phyloP scores from a whole-genome alignment of 164 flowering plant species.

The Paratinospora sagittata region DNA sequence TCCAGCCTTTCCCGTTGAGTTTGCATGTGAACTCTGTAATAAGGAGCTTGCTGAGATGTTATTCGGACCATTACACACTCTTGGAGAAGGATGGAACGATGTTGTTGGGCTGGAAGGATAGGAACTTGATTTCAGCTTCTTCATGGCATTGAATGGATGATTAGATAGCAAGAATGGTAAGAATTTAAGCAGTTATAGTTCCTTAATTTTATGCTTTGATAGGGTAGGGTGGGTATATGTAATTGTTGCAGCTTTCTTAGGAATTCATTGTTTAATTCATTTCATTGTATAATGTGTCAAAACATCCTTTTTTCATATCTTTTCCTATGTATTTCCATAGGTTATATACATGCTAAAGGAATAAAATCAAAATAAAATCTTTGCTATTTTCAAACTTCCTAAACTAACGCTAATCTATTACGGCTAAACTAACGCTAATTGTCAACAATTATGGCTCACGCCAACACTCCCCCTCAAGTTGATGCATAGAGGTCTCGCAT shows the following conservation, averaged over 20 bases:
- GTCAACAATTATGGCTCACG: too few relatives aligned
- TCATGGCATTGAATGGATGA: constrained; percentile 57
- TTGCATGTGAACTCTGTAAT: constrained; percentile 58
- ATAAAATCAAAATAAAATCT: too few relatives aligned
- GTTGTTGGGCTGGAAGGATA: constrained; percentile 64
- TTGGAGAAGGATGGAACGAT: constrained; percentile 65
- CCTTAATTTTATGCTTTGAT: background rate
- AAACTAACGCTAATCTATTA: too few relatives aligned
- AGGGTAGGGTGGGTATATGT: background rate
- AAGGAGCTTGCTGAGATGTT: constrained; percentile 34
- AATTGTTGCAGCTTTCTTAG: background rate
- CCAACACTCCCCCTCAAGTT: too few relatives aligned
- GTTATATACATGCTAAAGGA: too few relatives aligned
- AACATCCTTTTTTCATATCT: too few relatives aligned
- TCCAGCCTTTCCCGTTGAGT: constrained; percentile 54
- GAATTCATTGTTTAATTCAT: constrained; percentile 1
- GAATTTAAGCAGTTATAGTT: background rate
- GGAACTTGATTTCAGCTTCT: constrained; percentile 61
- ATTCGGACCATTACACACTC: constrained; percentile 58
- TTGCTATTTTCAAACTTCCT: too few relatives aligned
- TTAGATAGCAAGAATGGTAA: background rate
- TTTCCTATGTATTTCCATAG: too few relatives aligned
- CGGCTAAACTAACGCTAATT: too few relatives aligned
- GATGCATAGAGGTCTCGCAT: too few relatives aligned
- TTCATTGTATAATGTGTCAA: too few relatives aligned